A percentile compares a stretch with the other conserved stretches of the same genome.
phyloP scores from a whole-genome alignment of 2,329 filamentous ascomycete genomes.

The Aspergillus felis region DNA sequence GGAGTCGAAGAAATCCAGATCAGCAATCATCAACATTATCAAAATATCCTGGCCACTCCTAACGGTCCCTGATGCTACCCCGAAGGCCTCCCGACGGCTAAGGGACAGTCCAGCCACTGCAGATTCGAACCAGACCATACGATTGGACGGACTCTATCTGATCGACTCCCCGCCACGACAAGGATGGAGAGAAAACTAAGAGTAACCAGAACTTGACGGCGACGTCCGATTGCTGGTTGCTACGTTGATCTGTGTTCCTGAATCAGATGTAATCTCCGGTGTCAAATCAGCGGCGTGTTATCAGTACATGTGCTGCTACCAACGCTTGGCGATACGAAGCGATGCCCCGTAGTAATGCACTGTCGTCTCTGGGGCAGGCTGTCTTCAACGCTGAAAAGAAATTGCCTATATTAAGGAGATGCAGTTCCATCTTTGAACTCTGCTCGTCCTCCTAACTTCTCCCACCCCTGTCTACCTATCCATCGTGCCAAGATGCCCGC shows the following conservation, averaged over 20 bases:
- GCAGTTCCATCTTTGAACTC: background rate
- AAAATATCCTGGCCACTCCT: background rate
- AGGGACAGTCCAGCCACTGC: constrained; percentile 1
- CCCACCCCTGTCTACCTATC: background rate
- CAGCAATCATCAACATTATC: background rate
- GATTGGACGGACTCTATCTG: constrained; percentile 10
- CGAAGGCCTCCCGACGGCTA: constrained; percentile 12
- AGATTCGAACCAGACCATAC: constrained; percentile 1
- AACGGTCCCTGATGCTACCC: background rate
- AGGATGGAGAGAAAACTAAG: constrained; percentile 4
- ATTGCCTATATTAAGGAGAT: background rate
- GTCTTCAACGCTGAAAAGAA: background rate
- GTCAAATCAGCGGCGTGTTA: constrained; percentile 25
- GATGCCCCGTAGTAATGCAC: background rate
- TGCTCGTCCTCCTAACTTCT: background rate
- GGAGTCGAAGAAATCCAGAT: constrained; percentile 4
- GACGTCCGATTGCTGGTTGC: constrained; percentile 9
- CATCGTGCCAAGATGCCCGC: constrained; percentile 14
- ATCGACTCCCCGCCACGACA: background rate
- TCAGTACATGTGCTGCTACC: constrained; percentile 27
- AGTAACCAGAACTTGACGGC: constrained; percentile 3
- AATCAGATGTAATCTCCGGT: constrained; percentile 10
- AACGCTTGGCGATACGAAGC: constrained; percentile 3
- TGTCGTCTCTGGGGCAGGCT: background rate
- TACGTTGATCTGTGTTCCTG: constrained; percentile 3